Percentiles rank a stretch among this genome's conserved stretches.
phyloP scores from a whole-genome alignment of 805 yeast species.

The Schwanniomyces occidentalis region DNA sequence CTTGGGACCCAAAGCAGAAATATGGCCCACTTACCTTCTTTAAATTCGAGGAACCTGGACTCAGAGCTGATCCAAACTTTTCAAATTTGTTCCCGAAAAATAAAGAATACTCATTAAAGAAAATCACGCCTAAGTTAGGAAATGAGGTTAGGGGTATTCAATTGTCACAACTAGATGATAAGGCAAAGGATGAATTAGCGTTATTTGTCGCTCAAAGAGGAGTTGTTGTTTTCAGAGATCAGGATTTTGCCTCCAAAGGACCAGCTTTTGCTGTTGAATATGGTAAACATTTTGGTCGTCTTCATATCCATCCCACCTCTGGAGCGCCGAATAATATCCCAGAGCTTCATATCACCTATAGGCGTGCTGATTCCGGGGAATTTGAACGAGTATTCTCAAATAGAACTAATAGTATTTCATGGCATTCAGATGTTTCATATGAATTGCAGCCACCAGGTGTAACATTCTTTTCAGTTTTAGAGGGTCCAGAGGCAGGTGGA shows the following conservation, averaged over 20 bases:
- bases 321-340: conserved; percentile 69
- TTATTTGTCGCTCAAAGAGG: conserved; percentile 67
- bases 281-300: conserved; percentile 66
- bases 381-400: conserved; percentile 33
- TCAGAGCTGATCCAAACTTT: conserved; percentile 59
- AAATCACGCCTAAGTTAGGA: conserved; percentile 70
- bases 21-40: conserved; percentile 53
- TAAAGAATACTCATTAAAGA: conserved; percentile 28
- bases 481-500: conserved; percentile 64
- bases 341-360: conserved; percentile 61
- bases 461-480: conserved; percentile 65
- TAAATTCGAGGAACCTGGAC: conserved; percentile 64
- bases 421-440: conserved; percentile 78
- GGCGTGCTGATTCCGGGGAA: conserved; percentile 45
- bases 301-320: conserved; percentile 73
- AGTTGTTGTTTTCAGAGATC: conserved; percentile 65
- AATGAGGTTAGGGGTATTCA: conserved; percentile 62
- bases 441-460: conserved; percentile 73
- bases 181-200: conserved; percentile 70
- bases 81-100: conserved; percentile 50
- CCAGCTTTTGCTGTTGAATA: conserved; percentile 51
- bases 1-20: conserved; percentile 64
- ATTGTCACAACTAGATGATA: conserved; percentile 50
- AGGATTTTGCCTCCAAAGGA: conserved; percentile 58
- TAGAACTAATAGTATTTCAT: conserved; percentile 42